A percentile compares a stretch with the other conserved stretches of the same genome.
Evolutionary conservation across 2,329 filamentous ascomycete species (phyloP).

Genomic region (Leptodontidium sp.): DNA sequence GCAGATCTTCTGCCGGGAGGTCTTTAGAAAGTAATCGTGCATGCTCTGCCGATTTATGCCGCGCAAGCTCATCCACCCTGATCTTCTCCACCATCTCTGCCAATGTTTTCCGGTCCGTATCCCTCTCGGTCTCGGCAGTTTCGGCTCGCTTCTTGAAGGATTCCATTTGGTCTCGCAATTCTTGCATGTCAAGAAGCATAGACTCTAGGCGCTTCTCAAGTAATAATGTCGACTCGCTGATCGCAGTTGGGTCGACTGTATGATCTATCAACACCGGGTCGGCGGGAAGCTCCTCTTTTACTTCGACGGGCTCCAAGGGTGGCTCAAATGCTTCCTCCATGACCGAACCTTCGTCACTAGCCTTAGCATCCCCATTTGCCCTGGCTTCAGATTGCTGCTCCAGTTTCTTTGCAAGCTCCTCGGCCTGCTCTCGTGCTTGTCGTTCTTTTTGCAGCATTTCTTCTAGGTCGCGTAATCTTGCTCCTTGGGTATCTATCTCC

Average conservation of each 20-base stretch:
- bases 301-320: slow-evolving; percentile 43
- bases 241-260: slow-evolving; percentile 77
- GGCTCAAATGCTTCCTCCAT: slow-evolving; percentile 58
- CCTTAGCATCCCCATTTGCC: slow-evolving; percentile 51
- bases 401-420: slow-evolving; percentile 79
- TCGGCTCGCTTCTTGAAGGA: slow-evolving; percentile 80
- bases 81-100: slow-evolving; percentile 90
- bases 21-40: slow-evolving; percentile 29
- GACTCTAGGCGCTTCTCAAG: slow-evolving; percentile 42
- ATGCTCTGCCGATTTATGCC: slow-evolving; percentile 38
- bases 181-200: slow-evolving; percentile 44
- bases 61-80: slow-evolving; percentile 67
- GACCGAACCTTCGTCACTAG: slow-evolving; percentile 50
- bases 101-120: slow-evolving; percentile 75
- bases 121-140: slow-evolving; percentile 79
- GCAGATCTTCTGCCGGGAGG: not conserved
- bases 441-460: slow-evolving; percentile 80
- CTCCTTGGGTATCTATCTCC: slow-evolving; percentile 84
- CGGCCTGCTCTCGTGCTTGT: slow-evolving; percentile 81
- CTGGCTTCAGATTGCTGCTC: slow-evolving; percentile 61
- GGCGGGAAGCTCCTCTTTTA: slow-evolving; percentile 39
- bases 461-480: slow-evolving; percentile 83
- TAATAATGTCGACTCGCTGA: slow-evolving; percentile 74
- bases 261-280: slow-evolving; percentile 18
- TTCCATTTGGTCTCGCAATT: slow-evolving; percentile 54